A percentile compares a stretch with the other conserved stretches of the same genome.
Evolutionary conservation across 495 filamentous ascomycete species (phyloP).

Genomic region (Daldinia loculata): DNA sequence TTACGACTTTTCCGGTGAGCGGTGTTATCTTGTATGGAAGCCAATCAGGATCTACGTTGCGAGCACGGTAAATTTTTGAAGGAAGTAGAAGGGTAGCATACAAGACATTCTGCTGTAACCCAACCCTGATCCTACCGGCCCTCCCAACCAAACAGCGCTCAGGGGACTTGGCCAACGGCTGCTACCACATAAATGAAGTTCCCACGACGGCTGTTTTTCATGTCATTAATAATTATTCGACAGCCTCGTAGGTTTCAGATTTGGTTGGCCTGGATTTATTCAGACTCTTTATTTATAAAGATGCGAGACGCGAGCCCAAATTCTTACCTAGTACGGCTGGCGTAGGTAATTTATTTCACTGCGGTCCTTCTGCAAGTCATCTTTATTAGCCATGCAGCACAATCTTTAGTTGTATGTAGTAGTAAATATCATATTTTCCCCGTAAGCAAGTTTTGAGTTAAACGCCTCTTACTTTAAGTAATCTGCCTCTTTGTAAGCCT

Average conservation of each 20-base stretch:
- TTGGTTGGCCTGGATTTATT: background rate
- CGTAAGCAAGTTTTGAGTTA: background rate
- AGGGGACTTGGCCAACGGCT: background rate
- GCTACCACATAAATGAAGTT: slow-evolving; percentile 9
- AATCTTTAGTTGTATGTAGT: background rate
- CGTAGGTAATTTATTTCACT: background rate
- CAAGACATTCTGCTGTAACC: slow-evolving; percentile 17
- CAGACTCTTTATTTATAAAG: background rate
- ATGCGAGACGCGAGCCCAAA: slow-evolving; percentile 1
- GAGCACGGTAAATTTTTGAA: background rate
- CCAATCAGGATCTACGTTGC: slow-evolving; percentile 13
- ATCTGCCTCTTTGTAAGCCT: background rate
- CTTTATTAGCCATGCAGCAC: background rate
- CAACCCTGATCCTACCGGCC: slow-evolving; percentile 10
- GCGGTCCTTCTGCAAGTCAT: background rate
- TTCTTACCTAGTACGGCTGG: background rate
- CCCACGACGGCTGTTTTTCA: background rate
- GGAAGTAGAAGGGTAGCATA: slow-evolving; percentile 11
- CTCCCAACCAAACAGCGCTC: background rate
- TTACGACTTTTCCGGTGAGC: slow-evolving; percentile 11
- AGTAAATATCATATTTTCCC: too few relatives aligned
- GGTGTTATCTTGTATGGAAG: background rate
- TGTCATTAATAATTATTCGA: background rate
- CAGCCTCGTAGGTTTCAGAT: slow-evolving; percentile 8
- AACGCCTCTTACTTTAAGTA: background rate